Percentiles rank a stretch among this genome's conserved stretches.
Conservation (phyloP, 495 filamentous ascomycete species). For the Aspergillus wentii region DNA sequence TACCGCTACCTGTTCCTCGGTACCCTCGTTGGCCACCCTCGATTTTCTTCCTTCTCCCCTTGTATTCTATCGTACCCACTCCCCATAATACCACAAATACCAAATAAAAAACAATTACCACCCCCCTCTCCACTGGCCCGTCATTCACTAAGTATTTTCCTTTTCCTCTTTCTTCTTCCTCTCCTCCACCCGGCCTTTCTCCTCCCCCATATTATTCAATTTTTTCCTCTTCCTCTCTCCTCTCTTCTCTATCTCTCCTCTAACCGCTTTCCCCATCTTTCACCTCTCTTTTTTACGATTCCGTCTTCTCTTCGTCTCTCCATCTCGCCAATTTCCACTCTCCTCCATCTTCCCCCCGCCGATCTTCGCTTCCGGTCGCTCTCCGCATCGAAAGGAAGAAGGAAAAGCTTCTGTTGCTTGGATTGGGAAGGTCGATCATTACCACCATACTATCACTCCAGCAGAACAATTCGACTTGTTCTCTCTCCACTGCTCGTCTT, state of each 20-base stretch:
- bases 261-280: not conserved
- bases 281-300: conserved; percentile 5
- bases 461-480: not conserved
- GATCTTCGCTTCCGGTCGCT: conserved; percentile 2
- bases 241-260: not conserved
- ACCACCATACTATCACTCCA: not conserved
- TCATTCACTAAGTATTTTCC: conserved; percentile 16
- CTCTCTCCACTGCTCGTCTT: not conserved
- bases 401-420: not conserved
- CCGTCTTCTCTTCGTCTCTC: conserved; percentile 10
- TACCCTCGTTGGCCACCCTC: conserved; percentile 20
- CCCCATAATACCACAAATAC: conserved; percentile 9
- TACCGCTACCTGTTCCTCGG: conserved; percentile 25
- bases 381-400: conserved; percentile 2
- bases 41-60: conserved; percentile 17
- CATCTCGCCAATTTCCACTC: conserved; percentile 1
- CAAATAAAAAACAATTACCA: conserved; percentile 1
- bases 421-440: not conserved
- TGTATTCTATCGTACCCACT: conserved; percentile 10
- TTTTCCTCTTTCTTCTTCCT: conserved; percentile 9
- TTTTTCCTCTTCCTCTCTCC: conserved; percentile 1
- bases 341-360: conserved; percentile 6
- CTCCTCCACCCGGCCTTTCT: conserved; percentile 4
- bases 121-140: conserved; percentile 16
- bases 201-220: not conserved